Base-by-base conservation (phyloP, 176 grass and related monocot species). In the Oryza australiensis region DNA sequence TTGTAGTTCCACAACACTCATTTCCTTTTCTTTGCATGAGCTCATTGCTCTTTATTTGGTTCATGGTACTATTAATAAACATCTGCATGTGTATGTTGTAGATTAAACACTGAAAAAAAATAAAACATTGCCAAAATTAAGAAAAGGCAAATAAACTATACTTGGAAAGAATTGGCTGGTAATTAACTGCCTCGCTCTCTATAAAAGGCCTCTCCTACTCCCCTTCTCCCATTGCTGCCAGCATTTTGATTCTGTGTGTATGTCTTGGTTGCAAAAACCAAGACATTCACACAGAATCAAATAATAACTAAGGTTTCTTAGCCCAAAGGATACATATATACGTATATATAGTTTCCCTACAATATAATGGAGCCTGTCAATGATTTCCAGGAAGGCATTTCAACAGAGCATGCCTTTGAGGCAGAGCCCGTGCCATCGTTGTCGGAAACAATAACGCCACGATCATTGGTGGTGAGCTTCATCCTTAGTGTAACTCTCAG, bases 361-460 rank as follows among this genome's bases (percentile, higher is more conserved):
- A 29, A 86, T 86, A 55, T 5, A 55, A 55, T 55, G 84, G 84
- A 86, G 70, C n/a, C 51, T 49, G 8, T 12, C 1, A 29, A 51
- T 2, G 12, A 42, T 57, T 1, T 40, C 5, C 62, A 67, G 3
- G 84, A 86, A 33, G 77, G 45, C 20, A 40, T 86, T 26, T 86
- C 84, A 1, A 81, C 27, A 6, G 84, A 86, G 63, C 70, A 63
- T 2, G 84, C 70, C 10, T 86, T 68, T 18, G 84, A 86, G 84
- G 70, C 84, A 1, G 84, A 86, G 26, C 77, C 77, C 1, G 79
- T 86, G 8, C 77, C 77, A 3, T 75, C 84, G 0, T 9, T 86
- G 14, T 34, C 35, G 2, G 70, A 86, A 48, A 81, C 77, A 0
- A 75, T 86, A 37, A 86, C 70, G 7, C 13, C 3, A 2, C 77